Evolutionary conservation across 2,329 filamentous ascomycete species (phyloP).

Genomic region (Neurospora crassa): DNA sequence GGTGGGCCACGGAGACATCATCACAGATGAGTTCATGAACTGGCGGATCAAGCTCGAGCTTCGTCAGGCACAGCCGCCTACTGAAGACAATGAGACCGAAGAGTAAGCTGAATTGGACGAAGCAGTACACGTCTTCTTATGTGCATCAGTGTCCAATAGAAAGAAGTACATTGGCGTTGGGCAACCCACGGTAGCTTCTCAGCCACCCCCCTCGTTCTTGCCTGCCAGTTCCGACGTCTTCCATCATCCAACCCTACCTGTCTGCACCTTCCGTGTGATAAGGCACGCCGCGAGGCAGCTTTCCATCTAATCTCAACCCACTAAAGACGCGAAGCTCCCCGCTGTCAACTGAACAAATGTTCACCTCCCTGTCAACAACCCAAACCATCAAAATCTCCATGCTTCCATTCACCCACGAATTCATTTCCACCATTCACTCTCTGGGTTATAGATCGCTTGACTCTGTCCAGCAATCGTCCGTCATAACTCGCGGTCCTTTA

Average conservation of each 20-base stretch:
- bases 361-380: neutral
- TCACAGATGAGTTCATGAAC: slow-evolving; percentile 67
- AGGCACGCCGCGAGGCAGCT: neutral
- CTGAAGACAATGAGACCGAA: neutral
- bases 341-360: neutral
- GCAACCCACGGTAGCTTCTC: neutral
- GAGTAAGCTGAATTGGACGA: neutral
- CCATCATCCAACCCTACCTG: neutral
- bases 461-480: neutral
- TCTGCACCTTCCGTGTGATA: neutral
- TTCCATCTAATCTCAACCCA: neutral
- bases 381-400: neutral
- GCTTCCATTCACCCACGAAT: neutral
- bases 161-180: neutral
- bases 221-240: neutral
- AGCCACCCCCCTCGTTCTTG: neutral
- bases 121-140: neutral
- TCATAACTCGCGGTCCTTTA: neutral
- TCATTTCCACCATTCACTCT: neutral
- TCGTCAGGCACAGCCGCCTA: slow-evolving; percentile 10
- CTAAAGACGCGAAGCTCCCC: neutral
- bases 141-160: neutral
- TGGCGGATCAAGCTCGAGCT: slow-evolving; percentile 55
- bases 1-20: slow-evolving; percentile 63
- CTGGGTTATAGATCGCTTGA: neutral